Conservation (phyloP, 2,329 filamentous ascomycete species). For the Thelonectria blattea region DNA sequence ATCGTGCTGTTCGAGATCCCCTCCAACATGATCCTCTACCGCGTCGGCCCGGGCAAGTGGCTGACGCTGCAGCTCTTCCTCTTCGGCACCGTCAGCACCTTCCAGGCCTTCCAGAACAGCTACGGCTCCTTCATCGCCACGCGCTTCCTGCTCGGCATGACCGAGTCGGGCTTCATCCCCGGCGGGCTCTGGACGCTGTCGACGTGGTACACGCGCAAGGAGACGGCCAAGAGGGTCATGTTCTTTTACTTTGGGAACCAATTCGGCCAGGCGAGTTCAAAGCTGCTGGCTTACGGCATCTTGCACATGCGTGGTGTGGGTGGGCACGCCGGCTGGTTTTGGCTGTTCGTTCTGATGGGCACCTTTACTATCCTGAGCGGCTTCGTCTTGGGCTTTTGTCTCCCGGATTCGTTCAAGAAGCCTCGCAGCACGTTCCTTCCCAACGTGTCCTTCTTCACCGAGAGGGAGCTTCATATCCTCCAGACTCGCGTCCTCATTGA, state of each 20-base stretch:
- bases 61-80: constrained; percentile 59
- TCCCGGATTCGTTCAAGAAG: constrained; percentile 53
- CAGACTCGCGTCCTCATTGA: constrained; percentile 49
- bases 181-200: constrained; percentile 58
- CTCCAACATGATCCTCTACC: constrained; percentile 45
- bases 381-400: constrained; percentile 49
- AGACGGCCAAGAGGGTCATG: constrained; percentile 59
- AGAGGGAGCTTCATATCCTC: constrained; percentile 50
- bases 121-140: constrained; percentile 56
- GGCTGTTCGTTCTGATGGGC: constrained; percentile 61
- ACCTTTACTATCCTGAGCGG: constrained; percentile 55
- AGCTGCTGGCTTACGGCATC: constrained; percentile 53
- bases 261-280: constrained; percentile 48
- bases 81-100: constrained; percentile 59
- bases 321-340: constrained; percentile 60
- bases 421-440: constrained; percentile 51
- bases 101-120: constrained; percentile 58
- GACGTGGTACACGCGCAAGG: constrained; percentile 60
- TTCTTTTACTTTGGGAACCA: constrained; percentile 64
- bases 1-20: constrained; percentile 54
- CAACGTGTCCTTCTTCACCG: constrained; percentile 42
- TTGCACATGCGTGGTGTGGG: constrained; percentile 56
- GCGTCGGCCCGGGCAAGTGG: constrained; percentile 55
- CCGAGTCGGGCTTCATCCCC: constrained; percentile 62
- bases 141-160: constrained; percentile 58